These are phyloP conservation scores for Biscogniauxia sp. DNA, from an alignment of 2,329 filamentous ascomycete genomes.

Conservation along the genomic window DNA sequence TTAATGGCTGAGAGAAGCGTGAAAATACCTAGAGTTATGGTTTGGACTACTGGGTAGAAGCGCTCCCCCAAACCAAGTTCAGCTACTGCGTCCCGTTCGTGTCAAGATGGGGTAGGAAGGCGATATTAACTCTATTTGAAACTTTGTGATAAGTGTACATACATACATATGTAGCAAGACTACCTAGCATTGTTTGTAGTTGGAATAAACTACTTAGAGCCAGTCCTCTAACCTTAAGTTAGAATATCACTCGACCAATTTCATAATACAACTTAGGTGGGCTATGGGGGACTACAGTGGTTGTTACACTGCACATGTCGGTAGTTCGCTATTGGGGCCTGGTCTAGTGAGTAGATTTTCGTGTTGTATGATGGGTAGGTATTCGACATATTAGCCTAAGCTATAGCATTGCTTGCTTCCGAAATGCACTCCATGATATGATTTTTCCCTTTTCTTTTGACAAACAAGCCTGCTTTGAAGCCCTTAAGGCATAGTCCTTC, in stretches of 20 bases:
- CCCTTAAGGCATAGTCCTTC: neutral
- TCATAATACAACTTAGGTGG: neutral
- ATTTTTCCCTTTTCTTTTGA: neutral
- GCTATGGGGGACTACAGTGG: neutral
- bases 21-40: too few relatives aligned
- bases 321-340: neutral
- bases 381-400: neutral
- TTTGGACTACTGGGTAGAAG: too few relatives aligned
- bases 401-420: neutral
- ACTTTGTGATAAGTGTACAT: too few relatives aligned
- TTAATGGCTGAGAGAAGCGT: too few relatives aligned
- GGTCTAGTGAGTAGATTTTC: neutral
- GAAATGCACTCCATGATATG: neutral
- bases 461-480: neutral
- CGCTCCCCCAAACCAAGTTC: too few relatives aligned
- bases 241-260: neutral
- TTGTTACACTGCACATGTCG: neutral
- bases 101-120: too few relatives aligned
- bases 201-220: too few relatives aligned
- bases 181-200: too few relatives aligned
- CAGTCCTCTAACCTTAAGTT: too few relatives aligned
- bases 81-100: too few relatives aligned
- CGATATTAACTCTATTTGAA: too few relatives aligned
- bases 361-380: neutral
- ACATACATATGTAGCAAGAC: too few relatives aligned